phyloP scores from a whole-genome alignment of 1,284 basidiomycete species.

The Boletus mariae region DNA sequence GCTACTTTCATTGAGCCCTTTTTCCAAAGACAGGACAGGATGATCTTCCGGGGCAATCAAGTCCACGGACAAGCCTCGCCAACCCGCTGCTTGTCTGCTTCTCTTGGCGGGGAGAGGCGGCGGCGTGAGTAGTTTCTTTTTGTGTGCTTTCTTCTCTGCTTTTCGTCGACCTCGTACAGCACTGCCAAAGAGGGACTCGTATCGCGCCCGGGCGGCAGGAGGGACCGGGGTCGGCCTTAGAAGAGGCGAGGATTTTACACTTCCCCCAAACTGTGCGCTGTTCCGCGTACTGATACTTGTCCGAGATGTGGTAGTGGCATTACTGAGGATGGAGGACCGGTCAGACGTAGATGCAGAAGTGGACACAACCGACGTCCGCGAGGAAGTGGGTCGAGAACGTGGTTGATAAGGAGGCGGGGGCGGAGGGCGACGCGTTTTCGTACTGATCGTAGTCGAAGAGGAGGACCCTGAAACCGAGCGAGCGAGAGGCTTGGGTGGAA shows the following conservation, averaged over 20 bases:
- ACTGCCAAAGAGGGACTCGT: slow-evolving; percentile 60
- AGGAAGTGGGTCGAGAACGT: slow-evolving; percentile 30
- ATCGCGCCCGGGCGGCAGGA: slow-evolving; percentile 55
- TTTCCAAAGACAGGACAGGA: slow-evolving; percentile 15
- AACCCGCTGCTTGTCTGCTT: slow-evolving; percentile 59
- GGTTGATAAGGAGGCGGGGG: slow-evolving; percentile 32
- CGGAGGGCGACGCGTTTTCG: slow-evolving; percentile 34
- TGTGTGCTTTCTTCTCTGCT: slow-evolving; percentile 35
- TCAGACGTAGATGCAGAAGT: slow-evolving; percentile 49
- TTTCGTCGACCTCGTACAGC: slow-evolving; percentile 51
- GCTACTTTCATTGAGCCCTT: slow-evolving; percentile 27
- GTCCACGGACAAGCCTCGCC: slow-evolving; percentile 75
- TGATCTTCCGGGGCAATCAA: slow-evolving; percentile 49
- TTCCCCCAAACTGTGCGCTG: slow-evolving; percentile 21
- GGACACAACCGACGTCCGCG: slow-evolving; percentile 39
- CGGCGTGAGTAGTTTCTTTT: slow-evolving; percentile 33
- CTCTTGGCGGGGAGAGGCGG: slow-evolving; percentile 42
- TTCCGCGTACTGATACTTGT: slow-evolving; percentile 41
- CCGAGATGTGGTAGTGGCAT: slow-evolving; percentile 43
- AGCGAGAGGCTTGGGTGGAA: slow-evolving; percentile 31
- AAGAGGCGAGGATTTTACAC: slow-evolving; percentile 23
- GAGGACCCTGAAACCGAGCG: slow-evolving; percentile 32
- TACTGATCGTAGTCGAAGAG: slow-evolving; percentile 29
- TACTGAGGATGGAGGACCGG: slow-evolving; percentile 60
- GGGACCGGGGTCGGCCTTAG: slow-evolving; percentile 65